A percentile compares a stretch with the other conserved stretches of the same genome.
Conservation (phyloP, 164 flowering plant genomes). For the Hamamelis virginiana region DNA sequence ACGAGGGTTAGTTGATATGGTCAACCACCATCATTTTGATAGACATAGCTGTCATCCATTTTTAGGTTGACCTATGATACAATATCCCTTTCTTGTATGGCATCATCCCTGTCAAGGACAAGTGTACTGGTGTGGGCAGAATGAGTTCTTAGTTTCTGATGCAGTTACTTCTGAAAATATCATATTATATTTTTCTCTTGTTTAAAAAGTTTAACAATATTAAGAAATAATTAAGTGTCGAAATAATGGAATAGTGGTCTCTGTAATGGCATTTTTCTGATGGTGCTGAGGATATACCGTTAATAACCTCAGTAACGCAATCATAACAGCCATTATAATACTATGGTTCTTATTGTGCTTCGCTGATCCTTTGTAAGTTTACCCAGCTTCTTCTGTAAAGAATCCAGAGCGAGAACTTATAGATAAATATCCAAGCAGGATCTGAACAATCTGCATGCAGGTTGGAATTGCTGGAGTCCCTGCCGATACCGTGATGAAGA, state of each 20-base stretch:
- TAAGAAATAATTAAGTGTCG: too few species aligned
- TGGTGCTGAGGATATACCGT: not conserved
- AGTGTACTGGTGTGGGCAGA: too few species aligned
- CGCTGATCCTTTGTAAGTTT: not conserved
- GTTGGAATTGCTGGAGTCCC: conserved; percentile 77
- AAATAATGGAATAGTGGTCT: not conserved
- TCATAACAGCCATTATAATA: not conserved
- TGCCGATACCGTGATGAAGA: conserved; percentile 60
- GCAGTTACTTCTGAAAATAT: too few species aligned
- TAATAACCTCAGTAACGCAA: too few species aligned
- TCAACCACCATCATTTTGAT: not conserved
- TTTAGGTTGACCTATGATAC: not conserved
- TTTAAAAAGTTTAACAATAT: too few species aligned
- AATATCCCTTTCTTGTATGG: too few species aligned
- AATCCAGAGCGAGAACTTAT: not conserved
- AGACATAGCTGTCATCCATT: not conserved
- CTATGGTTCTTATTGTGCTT: not conserved
- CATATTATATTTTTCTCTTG: too few species aligned
- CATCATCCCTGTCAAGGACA: too few species aligned
- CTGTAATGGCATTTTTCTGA: not conserved
- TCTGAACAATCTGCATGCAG: conserved; percentile 30
- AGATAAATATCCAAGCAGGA: not conserved
- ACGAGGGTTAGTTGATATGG: conserved; percentile 42
- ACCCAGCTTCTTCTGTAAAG: not conserved
- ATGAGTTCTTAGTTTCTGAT: too few species aligned